Conservation (phyloP, 208 protist genomes). For the Leishmania guyanensis region DNA sequence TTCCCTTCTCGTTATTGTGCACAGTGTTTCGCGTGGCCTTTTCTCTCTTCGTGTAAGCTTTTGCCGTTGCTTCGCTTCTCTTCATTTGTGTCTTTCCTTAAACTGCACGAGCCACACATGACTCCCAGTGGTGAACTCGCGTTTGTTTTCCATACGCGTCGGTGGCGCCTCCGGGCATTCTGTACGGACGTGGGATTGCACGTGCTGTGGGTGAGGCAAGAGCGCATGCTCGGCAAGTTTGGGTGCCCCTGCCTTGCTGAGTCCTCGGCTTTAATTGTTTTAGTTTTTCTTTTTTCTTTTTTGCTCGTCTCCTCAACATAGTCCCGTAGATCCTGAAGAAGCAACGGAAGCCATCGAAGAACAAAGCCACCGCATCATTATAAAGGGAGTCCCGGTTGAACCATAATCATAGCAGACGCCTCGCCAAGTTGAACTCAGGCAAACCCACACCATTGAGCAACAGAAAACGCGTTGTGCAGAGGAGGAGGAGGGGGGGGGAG, state of each 20-base stretch:
- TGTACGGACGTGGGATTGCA: neutral
- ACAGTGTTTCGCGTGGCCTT: neutral
- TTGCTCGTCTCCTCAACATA: neutral
- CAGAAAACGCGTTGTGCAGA: neutral
- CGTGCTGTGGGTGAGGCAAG: neutral
- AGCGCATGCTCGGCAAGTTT: neutral
- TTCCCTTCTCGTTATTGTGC: neutral
- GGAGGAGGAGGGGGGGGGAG: neutral
- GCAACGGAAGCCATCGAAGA: neutral
- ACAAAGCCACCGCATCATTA: neutral
- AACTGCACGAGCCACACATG: neutral
- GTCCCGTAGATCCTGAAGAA: neutral
- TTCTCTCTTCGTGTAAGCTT: neutral
- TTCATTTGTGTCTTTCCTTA: neutral
- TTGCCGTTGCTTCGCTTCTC: neutral
- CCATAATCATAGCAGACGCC: neutral
- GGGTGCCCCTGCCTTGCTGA: slow-evolving; percentile 3
- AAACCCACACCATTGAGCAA: neutral
- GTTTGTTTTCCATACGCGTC: neutral
- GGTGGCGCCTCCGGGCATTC: neutral
- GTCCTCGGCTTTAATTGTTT: neutral
- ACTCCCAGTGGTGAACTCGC: neutral
- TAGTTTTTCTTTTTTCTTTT: neutral
- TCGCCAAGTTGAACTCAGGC: neutral
- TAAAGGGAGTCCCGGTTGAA: neutral